Percentiles rank a stretch among this genome's conserved stretches.
Evolutionary conservation across 228 moss, liverwort and hornwort genomes (phyloP).

Genomic region (Sphagnum magellanicum): DNA sequence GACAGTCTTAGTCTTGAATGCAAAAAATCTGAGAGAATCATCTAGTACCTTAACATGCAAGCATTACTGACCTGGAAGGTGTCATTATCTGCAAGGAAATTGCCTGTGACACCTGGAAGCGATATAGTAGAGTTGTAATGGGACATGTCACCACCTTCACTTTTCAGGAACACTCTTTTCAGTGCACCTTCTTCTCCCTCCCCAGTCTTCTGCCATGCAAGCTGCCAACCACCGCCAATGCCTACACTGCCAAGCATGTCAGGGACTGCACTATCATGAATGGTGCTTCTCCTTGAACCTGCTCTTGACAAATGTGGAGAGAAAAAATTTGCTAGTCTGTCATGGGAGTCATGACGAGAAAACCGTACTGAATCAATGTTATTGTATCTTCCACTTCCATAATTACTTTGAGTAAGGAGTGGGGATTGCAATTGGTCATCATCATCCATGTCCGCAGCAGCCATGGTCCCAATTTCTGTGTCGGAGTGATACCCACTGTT

Average conservation of each 20-base stretch:
- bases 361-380: background rate
- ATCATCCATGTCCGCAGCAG: conserved; percentile 18
- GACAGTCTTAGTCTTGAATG: background rate
- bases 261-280: conserved; percentile 35
- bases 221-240: conserved; percentile 94
- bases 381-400: conserved; percentile 23
- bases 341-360: background rate
- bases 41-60: background rate
- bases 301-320: background rate
- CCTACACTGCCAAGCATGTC: conserved; percentile 73
- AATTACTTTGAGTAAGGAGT: conserved; percentile 35
- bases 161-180: conserved; percentile 74
- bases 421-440: conserved; percentile 62
- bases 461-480: conserved; percentile 45
- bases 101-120: conserved; percentile 33
- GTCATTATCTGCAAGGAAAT: conserved; percentile 35
- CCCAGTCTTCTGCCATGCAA: conserved; percentile 63
- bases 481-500: conserved; percentile 60
- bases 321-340: background rate
- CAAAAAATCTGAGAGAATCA: background rate
- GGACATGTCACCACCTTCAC: conserved; percentile 60
- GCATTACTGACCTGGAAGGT: conserved; percentile 40
- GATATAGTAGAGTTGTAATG: conserved; percentile 47
- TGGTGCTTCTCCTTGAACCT: background rate
- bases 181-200: conserved; percentile 59